Base-by-base conservation (phyloP, 2,329 filamentous ascomycete genomes). In the Didymella exigua region DNA sequence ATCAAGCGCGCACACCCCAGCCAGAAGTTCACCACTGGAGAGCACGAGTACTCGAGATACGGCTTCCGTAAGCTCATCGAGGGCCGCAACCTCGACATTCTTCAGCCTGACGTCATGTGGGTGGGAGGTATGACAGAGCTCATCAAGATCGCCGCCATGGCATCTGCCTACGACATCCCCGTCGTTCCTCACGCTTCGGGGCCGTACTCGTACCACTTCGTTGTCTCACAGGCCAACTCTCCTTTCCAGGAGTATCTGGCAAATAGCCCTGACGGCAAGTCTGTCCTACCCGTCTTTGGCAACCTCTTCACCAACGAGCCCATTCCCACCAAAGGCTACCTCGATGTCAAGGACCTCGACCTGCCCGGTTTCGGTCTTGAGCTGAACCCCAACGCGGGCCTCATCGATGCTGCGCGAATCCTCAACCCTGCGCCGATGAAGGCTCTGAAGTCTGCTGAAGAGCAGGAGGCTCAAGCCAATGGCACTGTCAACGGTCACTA, bases 51-150 rank as follows among this genome's bases (percentile, higher is more conserved):
- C 80, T 96, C 91, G 6, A 85, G 91, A 67, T 97, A 93, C 72
- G 93, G 93, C 26, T 97, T 97, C 85, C 89, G 93, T 65, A 96
- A 96, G 80, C 85, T 97, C 37, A 88, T 97, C 60, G 91, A 96
- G 77, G 89, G 89, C 51, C 90, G 92, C 63, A 96, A 96, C 76
- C 81, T 97, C 56, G 93, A 97, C 74, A 96, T 97, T 66, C 86
- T 97, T 68, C 93, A 96, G 78, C 93, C 93, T 13, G 93, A 97
- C 71, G 92, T 97, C 61, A 97, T 97, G 93, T 97, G 93, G 93
- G 86, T 96, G 13, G 93, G 93, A 59, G 93, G 93, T 58, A 76
- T 97, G 82, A 97, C 93, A 0, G 93, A 97, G 77, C 83, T 97
- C 54, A 86, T 97, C 62, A 95, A 91, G 77, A 89, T 97, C 47